Conservation (phyloP, 1,284 basidiomycete genomes). For the Apiotrichum mycotoxinovorans region DNA sequence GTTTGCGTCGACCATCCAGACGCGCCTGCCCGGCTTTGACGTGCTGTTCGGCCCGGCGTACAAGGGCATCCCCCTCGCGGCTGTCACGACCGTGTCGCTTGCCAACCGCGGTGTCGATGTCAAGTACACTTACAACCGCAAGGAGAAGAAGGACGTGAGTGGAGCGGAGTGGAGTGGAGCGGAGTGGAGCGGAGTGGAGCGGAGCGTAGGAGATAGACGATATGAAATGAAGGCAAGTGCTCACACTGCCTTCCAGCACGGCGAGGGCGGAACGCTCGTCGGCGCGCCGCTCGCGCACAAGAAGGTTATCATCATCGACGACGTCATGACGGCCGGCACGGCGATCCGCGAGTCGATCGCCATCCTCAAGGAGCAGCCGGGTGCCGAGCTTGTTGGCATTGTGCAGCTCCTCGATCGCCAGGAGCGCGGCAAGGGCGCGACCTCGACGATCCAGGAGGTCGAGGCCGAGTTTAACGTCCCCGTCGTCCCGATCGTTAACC, state of each 20-base stretch:
- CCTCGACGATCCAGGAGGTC: constrained; percentile 81
- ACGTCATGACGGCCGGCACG: constrained; percentile 96
- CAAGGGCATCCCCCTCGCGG: constrained; percentile 94
- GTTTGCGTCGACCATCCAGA: constrained; percentile 63
- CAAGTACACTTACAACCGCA: constrained; percentile 78
- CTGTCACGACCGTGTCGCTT: constrained; percentile 77
- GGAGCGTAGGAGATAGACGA: not conserved
- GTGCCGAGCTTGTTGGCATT: constrained; percentile 82
- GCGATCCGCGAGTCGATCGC: constrained; percentile 79
- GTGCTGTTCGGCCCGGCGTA: constrained; percentile 96
- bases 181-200: not conserved
- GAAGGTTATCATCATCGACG: constrained; percentile 87
- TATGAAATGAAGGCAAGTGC: not conserved
- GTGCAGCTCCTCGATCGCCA: constrained; percentile 86
- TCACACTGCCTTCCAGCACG: constrained; percentile 57
- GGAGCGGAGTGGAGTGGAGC: not conserved
- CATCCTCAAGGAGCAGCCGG: constrained; percentile 60
- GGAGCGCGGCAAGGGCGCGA: constrained; percentile 66
- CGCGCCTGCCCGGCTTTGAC: constrained; percentile 67
- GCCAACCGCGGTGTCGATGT: constrained; percentile 14
- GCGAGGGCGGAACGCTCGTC: constrained; percentile 92
- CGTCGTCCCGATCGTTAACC: constrained; percentile 70
- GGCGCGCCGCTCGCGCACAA: constrained; percentile 77
- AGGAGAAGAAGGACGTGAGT: constrained; percentile 78
- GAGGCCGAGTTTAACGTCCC: constrained; percentile 66